Base-by-base conservation (phyloP, 2,329 filamentous ascomycete species). In the Xylariaceae sp. region DNA sequence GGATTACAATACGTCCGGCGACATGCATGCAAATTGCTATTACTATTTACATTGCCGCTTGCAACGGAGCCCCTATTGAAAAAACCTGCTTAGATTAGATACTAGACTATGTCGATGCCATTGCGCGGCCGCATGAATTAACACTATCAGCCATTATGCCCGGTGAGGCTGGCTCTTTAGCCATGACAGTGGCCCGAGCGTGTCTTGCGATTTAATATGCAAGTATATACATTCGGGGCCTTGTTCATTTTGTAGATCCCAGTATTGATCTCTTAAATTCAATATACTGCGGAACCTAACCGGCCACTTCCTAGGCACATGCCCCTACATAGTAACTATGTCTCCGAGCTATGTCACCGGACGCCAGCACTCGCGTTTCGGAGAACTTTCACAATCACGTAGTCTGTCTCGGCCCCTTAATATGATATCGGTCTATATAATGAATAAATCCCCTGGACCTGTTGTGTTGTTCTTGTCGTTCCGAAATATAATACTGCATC, bases 261-360 rank as follows among this genome's bases (percentile, higher is more conserved):
- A 24, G 12, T 26, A 26, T 51, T n/a, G 14, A 29, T 16, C 6
- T 14, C 29, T 12, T 34, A 31, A 7, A 37, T 24, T 26, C n/a
- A 56, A 29, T 8, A 28, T 23, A 14, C 37, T 36, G 36, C 41
- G 17, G 8, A 47, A 21, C 6, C 16, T 17, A 28, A 41, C 17
- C 46, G 52, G 52, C 11, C 19, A 48, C 52, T 52, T 56, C 44
- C 8, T 24, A 29, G 19, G n/a, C 24, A 31, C n/a, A 14, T 23
- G 14, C 24, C 5, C 16, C 4, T 8, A 24, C 45, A n/a, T 21
- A 26, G 14, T 23, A 19, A 7, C 2, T 46, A 65, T 61, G 53
- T 64, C 57, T 44, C 59, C 61, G 63, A 61, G 24, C 34, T 55
- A 65, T 55, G 24, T 65, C 53, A 21, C 64, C 60, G 58, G 17